phyloP scores from a whole-genome alignment of 1,284 basidiomycete genomes.

The Boletus holoroseus region DNA sequence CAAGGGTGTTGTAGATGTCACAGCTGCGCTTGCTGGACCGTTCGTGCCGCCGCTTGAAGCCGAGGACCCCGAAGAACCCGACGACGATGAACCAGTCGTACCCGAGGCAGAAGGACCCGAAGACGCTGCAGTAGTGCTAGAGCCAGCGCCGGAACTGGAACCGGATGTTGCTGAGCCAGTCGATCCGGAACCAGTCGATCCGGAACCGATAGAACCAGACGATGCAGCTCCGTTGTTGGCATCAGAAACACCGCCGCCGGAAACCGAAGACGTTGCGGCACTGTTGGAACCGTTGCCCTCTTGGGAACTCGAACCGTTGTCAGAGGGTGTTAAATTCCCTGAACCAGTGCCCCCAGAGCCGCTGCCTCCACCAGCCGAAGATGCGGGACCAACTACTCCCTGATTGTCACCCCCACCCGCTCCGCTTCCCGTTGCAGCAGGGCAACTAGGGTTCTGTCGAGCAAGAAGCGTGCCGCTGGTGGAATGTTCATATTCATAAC shows the following conservation, averaged over 20 bases:
- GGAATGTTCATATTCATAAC: slow-evolving; percentile 19
- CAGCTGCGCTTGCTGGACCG: neutral
- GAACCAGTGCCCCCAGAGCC: neutral
- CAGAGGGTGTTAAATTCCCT: neutral
- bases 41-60: neutral
- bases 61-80: neutral
- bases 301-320: neutral
- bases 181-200: neutral
- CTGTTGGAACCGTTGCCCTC: neutral
- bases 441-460: slow-evolving; percentile 25
- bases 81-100: neutral
- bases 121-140: neutral
- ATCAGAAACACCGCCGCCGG: slow-evolving; percentile 6
- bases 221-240: neutral
- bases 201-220: neutral
- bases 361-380: neutral
- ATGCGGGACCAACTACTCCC: neutral
- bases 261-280: slow-evolving; percentile 4
- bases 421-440: slow-evolving; percentile 5
- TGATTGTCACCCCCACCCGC: neutral
- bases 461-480: slow-evolving; percentile 17
- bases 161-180: slow-evolving; percentile 5
- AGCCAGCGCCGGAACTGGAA: slow-evolving; percentile 1
- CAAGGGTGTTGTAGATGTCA: neutral
- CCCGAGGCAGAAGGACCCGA: neutral